Conservation (phyloP, 495 filamentous ascomycete species). For the Hyphodiscus hymeniophilus region DNA sequence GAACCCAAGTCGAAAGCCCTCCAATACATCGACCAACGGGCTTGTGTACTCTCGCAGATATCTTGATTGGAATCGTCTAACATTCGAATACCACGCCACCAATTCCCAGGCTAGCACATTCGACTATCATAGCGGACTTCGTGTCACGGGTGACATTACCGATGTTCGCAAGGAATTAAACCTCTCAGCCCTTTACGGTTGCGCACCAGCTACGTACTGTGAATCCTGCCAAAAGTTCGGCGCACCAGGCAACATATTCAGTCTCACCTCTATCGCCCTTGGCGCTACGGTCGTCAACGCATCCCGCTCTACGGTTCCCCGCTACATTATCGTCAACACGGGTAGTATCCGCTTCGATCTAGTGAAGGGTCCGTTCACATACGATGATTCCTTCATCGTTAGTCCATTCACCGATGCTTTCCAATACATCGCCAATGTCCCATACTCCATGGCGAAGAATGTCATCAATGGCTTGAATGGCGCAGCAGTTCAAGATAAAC, state of each 20-base stretch:
- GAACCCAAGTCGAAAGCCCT: conserved; percentile 30
- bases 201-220: conserved; percentile 62
- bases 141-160: conserved; percentile 56
- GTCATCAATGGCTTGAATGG: conserved; percentile 39
- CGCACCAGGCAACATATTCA: conserved; percentile 53
- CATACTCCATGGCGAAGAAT: conserved; percentile 51
- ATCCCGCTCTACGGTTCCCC: conserved; percentile 37
- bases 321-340: conserved; percentile 65
- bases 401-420: conserved; percentile 74
- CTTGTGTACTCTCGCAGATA: conserved; percentile 60
- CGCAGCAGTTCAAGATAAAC: conserved; percentile 32
- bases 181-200: conserved; percentile 59
- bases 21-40: conserved; percentile 22
- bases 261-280: conserved; percentile 54
- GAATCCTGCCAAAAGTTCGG: conserved; percentile 58
- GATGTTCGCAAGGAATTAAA: conserved; percentile 51
- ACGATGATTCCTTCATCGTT: conserved; percentile 67
- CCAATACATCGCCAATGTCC: conserved; percentile 58
- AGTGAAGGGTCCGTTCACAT: conserved; percentile 72
- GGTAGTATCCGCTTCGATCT: conserved; percentile 80
- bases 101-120: conserved; percentile 51
- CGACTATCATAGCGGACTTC: conserved; percentile 56
- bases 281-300: conserved; percentile 44
- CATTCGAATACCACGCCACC: conserved; percentile 63
- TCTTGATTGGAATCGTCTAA: conserved; percentile 78